Base-by-base conservation (phyloP, 441 rosid species). In the Adansonia madagascariensis region DNA sequence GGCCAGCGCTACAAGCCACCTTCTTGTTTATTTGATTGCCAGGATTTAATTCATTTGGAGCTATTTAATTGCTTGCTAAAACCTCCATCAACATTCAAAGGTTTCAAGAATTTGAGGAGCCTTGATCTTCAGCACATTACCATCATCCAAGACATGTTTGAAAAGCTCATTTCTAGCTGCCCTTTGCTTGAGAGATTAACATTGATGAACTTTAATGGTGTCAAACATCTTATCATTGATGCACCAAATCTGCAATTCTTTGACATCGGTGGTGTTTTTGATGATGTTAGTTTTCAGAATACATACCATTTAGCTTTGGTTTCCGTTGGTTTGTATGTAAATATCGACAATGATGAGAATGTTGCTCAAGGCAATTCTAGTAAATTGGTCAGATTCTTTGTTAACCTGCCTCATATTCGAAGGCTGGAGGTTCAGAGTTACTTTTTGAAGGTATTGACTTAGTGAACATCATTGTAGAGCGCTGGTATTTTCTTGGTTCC, bases 111-210 rank as follows among this genome's bases (percentile, higher is more conserved):
- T 74, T 86, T 89, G 87, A 91, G 83, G 84, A 91, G 92, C 80
- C 93, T 91, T 22, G 95, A 91, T 80, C 89, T 91, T 52, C 95
- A 91, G 78, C 92, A 89, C 77, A 81, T 91, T 79, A 88, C 95
- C 61, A 71, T 88, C 77, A 74, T 83, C 50, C 96, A 86, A 78
- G 82, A 84, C 27, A 89, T 83, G 72, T 91, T 91, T 77, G 91
- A 90, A 80, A 78, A 81, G 79, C 76, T 91, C 17, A 86, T 91
- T 70, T 81, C 86, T 55, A 85, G 87, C 82, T 89, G 90, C 78
- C 86, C 88, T 49, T 76, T 82, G 74, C 92, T 91, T 1, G 91
- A 91, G 89, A 87, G 91, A 68, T 78, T 91, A 82, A 91, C 94
- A 3, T 79, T 91, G 84, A 91, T 87, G 91, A 90, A 91, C 80